phyloP scores from a whole-genome alignment of 768 basidiomycete species.

The Coprinopsis strossmayeri region DNA sequence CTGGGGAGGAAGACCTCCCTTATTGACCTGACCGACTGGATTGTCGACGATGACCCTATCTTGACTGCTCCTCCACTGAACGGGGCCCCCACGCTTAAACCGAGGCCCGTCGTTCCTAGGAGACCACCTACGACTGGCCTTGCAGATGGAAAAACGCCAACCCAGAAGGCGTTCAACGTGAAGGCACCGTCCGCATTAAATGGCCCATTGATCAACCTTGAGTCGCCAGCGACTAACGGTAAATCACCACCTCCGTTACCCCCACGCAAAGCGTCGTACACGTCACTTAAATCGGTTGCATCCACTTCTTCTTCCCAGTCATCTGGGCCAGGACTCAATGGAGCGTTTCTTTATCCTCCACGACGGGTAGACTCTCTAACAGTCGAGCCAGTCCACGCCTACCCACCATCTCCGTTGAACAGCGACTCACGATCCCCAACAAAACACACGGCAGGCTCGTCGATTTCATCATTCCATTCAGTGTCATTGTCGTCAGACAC shows the following conservation, averaged over 20 bases:
- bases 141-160: conserved; percentile 16
- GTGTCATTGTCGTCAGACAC: conserved; percentile 72
- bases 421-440: conserved; percentile 25
- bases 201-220: conserved; percentile 50
- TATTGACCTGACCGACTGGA: conserved; percentile 70
- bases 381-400: conserved; percentile 30
- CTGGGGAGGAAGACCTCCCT: conserved; percentile 52
- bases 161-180: conserved; percentile 19
- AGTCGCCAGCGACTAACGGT: conserved; percentile 29
- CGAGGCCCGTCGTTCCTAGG: conserved; percentile 8
- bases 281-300: conserved; percentile 36
- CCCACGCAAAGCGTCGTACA: conserved; percentile 55
- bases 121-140: conserved; percentile 1
- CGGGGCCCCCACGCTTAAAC: conserved; percentile 7
- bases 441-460: conserved; percentile 58
- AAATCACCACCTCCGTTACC: conserved; percentile 51
- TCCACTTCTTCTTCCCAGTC: conserved; percentile 26
- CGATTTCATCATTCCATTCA: conserved; percentile 79
- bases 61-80: conserved; percentile 2
- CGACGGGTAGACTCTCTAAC: conserved; percentile 41
- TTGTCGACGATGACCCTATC: conserved; percentile 52
- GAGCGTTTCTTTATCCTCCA: conserved; percentile 25
- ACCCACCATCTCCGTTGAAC: conserved; percentile 28
- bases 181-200: conserved; percentile 4
- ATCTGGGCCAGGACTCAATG: conserved; percentile 8